These are phyloP conservation scores for Blastomyces gilchristii DNA, from an alignment of 2,329 filamentous ascomycete species.

Conservation along the genomic window DNA sequence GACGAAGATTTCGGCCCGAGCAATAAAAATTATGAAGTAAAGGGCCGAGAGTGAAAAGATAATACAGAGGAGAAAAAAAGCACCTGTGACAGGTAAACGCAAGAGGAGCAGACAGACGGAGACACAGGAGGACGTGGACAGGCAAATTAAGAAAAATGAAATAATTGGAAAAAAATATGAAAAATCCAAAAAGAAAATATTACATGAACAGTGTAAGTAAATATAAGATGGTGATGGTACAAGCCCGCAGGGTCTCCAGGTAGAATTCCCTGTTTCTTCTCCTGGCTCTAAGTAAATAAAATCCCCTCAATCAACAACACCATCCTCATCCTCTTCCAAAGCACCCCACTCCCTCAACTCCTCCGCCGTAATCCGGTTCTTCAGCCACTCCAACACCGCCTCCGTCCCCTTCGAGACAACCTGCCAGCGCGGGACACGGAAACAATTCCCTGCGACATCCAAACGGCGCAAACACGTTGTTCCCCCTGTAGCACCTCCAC, in stretches of 20 bases:
- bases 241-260: neutral
- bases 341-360: slow-evolving; percentile 34
- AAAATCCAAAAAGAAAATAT: neutral
- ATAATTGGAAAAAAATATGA: neutral
- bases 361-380: slow-evolving; percentile 57
- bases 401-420: slow-evolving; percentile 81
- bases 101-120: neutral
- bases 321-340: slow-evolving; percentile 15
- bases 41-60: neutral
- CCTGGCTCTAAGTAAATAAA: neutral
- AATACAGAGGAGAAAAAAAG: neutral
- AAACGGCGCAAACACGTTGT: slow-evolving; percentile 52
- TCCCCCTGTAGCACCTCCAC: neutral
- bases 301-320: neutral
- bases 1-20: neutral
- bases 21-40: neutral
- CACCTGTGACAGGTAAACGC: too few relatives aligned
- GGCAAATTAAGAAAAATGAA: neutral
- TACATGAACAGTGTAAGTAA: neutral
- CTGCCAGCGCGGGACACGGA: slow-evolving; percentile 75
- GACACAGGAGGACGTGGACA: too few relatives aligned
- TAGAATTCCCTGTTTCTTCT: neutral
- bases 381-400: slow-evolving; percentile 68
- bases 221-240: neutral
- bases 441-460: slow-evolving; percentile 75